These are phyloP conservation scores for Nicotiana benthamiana DNA, from an alignment of 257 asterid genomes.

Conservation along the genomic window DNA sequence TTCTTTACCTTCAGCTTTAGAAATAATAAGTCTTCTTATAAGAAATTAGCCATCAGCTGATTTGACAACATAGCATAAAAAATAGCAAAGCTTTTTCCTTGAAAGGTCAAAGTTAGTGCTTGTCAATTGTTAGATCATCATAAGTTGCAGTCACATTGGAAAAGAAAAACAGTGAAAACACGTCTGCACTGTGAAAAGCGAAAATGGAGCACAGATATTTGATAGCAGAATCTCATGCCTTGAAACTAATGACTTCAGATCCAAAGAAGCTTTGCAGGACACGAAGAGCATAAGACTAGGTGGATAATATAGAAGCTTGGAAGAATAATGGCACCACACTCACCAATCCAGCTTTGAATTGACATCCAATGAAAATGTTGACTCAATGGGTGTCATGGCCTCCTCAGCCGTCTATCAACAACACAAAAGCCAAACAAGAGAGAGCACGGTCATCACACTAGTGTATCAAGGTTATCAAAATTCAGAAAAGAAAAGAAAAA, in stretches of 20 bases:
- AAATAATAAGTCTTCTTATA: neutral
- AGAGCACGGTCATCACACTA: neutral
- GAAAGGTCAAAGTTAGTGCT: neutral
- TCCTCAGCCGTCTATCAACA: conserved; percentile 87
- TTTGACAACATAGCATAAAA: neutral
- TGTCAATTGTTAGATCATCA: neutral
- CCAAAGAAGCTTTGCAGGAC: neutral
- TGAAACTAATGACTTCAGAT: neutral
- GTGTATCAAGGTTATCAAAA: neutral
- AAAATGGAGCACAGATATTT: neutral
- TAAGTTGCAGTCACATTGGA: neutral
- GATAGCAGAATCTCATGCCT: neutral
- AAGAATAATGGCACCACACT: conserved; percentile 7
- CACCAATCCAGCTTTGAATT: conserved; percentile 95
- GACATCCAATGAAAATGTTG: conserved; percentile 91
- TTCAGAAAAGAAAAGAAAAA: neutral
- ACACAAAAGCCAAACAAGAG: conserved; percentile 10
- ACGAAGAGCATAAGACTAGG: neutral
- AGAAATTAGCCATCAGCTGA: neutral
- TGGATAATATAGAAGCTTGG: neutral
- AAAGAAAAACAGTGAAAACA: neutral
- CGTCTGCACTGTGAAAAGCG: neutral
- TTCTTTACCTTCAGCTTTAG: neutral
- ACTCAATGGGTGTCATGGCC: conserved; percentile 98
- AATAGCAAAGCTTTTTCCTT: neutral